A percentile compares a stretch with the other conserved stretches of the same genome.
These are phyloP conservation scores for Populus hybrid DNA, from an alignment of 441 rosid species.

Conservation along the genomic window DNA sequence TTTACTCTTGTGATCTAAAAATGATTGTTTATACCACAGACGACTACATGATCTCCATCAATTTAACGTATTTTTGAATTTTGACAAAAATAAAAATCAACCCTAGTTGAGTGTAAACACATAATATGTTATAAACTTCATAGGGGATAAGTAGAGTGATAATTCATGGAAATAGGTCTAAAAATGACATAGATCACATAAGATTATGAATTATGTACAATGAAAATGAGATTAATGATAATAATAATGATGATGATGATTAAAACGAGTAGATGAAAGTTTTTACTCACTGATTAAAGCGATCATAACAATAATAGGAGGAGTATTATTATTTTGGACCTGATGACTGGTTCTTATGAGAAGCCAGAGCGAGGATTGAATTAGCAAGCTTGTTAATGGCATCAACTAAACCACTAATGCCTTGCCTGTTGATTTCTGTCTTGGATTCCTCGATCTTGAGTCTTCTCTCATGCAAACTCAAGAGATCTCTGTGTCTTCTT, in stretches of 20 bases:
- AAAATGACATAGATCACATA: background rate
- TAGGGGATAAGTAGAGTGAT: background rate
- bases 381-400: conserved; percentile 86
- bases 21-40: background rate
- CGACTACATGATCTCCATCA: background rate
- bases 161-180: background rate
- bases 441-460: conserved; percentile 67
- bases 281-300: background rate
- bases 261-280: background rate
- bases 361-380: conserved; percentile 70
- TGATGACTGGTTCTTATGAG: conserved; percentile 48
- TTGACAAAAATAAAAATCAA: background rate
- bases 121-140: background rate
- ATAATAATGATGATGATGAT: background rate
- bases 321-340: conserved; percentile 27
- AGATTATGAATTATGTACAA: background rate
- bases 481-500: conserved; percentile 62
- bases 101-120: background rate
- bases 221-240: background rate
- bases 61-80: background rate
- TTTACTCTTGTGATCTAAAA: no score
- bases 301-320: background rate
- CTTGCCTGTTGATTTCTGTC: conserved; percentile 55
- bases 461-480: conserved; percentile 62
- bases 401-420: conserved; percentile 65